phyloP scores from a whole-genome alignment of 805 yeast species.

The Lipomyces chichibuensis region DNA sequence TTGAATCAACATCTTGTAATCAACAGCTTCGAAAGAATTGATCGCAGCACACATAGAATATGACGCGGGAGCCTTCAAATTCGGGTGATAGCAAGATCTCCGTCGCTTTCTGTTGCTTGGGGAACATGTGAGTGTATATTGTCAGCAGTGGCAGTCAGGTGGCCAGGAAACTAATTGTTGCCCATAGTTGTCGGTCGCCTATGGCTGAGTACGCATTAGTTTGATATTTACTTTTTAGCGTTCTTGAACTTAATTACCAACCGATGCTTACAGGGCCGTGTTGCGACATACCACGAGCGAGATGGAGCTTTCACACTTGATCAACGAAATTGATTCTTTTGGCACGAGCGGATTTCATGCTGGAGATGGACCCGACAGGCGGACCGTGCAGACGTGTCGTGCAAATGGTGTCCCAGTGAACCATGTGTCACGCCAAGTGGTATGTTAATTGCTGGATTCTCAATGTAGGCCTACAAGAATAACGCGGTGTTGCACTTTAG shows the following conservation, averaged over 20 bases:
- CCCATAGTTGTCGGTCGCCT: constrained; percentile 62
- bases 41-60: not conserved
- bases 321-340: constrained; percentile 66
- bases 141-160: too few relatives aligned
- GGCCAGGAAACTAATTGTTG: constrained; percentile 1
- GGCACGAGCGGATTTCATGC: constrained; percentile 86
- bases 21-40: not conserved
- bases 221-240: not conserved
- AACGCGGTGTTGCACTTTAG: constrained; percentile 58
- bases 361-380: constrained; percentile 79
- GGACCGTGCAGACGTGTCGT: constrained; percentile 70
- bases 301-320: constrained; percentile 11
- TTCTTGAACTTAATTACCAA: not conserved
- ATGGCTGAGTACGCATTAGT: constrained; percentile 72
- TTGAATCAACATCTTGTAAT: not conserved
- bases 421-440: constrained; percentile 75
- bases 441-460: constrained; percentile 51
- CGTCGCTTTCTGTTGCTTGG: constrained; percentile 89
- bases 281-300: constrained; percentile 22
- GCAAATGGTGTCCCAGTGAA: constrained; percentile 72
- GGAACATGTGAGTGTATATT: constrained; percentile 66
- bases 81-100: constrained; percentile 46
- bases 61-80: not conserved
- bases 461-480: constrained; percentile 37
- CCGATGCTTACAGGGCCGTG: constrained; percentile 18